Conservation (phyloP, 1,284 basidiomycete genomes). For the Rugosomyces carneus region DNA sequence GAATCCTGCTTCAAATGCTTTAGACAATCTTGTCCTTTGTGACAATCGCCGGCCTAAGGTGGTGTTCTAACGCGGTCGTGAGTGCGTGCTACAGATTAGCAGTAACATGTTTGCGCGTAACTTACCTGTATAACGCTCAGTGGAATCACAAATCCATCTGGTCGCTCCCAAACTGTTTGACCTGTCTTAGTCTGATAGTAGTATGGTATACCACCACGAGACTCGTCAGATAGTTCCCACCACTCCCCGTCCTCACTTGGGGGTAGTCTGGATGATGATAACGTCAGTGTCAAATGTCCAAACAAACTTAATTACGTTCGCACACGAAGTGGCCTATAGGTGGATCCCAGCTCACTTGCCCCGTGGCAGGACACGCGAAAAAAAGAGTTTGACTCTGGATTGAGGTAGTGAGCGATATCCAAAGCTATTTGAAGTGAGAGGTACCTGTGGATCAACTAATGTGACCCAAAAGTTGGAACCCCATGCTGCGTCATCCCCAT, state of each 20-base stretch:
- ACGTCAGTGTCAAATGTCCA: constrained; percentile 9
- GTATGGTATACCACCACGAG: constrained; percentile 75
- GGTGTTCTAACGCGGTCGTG: constrained; percentile 50
- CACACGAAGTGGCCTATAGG: constrained; percentile 88
- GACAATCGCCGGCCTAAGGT: constrained; percentile 67
- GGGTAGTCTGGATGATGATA: constrained; percentile 58
- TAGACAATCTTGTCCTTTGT: constrained; percentile 33
- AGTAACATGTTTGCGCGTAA: constrained; percentile 6
- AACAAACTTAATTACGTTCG: constrained; percentile 22
- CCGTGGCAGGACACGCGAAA: constrained; percentile 89
- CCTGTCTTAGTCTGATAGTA: constrained; percentile 89
- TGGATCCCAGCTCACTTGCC: constrained; percentile 89
- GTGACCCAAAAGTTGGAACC: constrained; percentile 87
- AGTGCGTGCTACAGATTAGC: constrained; percentile 3
- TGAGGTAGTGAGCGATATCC: constrained; percentile 2
- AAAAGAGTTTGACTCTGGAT: constrained; percentile 73
- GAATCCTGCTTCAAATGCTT: constrained; percentile 22
- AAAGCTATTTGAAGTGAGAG: constrained; percentile 16
- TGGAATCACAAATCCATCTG: constrained; percentile 84
- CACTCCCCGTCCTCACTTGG: constrained; percentile 84
- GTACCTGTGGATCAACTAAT: constrained; percentile 72
- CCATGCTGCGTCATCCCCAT: constrained; percentile 50
- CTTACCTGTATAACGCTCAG: constrained; percentile 78
- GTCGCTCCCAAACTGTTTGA: constrained; percentile 86
- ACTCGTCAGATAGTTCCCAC: constrained; percentile 89